A percentile compares a stretch with the other conserved stretches of the same genome.
Conservation (phyloP, 2,329 filamentous ascomycete genomes). For the Aspergillus tanneri region DNA sequence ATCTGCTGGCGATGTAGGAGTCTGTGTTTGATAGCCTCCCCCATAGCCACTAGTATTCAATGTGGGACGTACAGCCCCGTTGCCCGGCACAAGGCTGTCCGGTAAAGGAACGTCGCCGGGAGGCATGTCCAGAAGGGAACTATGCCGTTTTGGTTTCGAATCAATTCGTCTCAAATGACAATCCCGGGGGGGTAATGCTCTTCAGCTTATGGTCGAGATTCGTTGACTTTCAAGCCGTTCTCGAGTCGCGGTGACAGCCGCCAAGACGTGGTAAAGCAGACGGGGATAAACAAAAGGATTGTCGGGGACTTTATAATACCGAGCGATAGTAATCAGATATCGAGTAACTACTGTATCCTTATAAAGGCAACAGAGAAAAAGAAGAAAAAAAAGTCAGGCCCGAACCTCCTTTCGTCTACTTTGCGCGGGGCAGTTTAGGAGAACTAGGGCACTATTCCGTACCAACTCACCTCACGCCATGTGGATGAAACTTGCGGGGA, state of each 20-base stretch:
- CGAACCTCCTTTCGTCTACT: constrained; percentile 1
- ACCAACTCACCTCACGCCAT: constrained; percentile 28
- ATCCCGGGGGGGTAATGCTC: not conserved
- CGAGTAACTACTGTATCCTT: not conserved
- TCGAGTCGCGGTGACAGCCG: not conserved
- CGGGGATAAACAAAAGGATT: constrained; percentile 6
- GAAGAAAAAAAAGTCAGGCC: constrained; percentile 1
- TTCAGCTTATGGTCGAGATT: not conserved
- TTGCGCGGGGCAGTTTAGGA: constrained; percentile 18
- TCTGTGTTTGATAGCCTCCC: constrained; percentile 37
- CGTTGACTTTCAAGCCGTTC: not conserved
- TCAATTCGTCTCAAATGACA: not conserved
- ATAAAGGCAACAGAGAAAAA: not conserved
- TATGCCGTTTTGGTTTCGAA: constrained; percentile 14
- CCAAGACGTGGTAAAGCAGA: not conserved
- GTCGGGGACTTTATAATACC: not conserved
- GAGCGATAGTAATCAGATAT: not conserved
- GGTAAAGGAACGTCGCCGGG: constrained; percentile 42
- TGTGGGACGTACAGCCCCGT: constrained; percentile 38
- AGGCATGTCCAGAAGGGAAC: constrained; percentile 38
- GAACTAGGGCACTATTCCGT: constrained; percentile 16
- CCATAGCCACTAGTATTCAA: constrained; percentile 39
- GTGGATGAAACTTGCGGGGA: constrained; percentile 27
- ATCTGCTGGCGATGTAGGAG: constrained; percentile 42
- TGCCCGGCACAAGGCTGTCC: constrained; percentile 45